phyloP scores from a whole-genome alignment of 768 basidiomycete genomes.

The Mycena galericulata region DNA sequence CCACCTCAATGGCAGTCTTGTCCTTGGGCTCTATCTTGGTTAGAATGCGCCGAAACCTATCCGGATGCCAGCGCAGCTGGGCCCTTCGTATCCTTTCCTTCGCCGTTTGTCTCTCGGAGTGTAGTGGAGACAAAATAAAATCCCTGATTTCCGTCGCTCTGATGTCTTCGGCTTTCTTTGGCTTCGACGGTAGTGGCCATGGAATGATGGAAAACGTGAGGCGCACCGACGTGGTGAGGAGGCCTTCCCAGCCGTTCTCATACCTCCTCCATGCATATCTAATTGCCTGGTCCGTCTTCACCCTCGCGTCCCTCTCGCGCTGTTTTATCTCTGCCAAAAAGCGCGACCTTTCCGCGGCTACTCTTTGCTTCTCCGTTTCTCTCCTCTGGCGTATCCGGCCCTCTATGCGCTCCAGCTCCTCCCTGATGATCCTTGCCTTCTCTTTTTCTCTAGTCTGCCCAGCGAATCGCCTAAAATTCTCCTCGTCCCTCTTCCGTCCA shows the following conservation, averaged over 20 bases:
- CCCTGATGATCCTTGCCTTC: slow-evolving; percentile 60
- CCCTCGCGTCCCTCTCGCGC: slow-evolving; percentile 57
- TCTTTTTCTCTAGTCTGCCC: slow-evolving; percentile 60
- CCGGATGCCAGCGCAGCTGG: slow-evolving; percentile 85
- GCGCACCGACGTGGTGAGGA: slow-evolving; percentile 59
- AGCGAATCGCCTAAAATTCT: slow-evolving; percentile 57
- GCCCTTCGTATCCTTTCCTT: slow-evolving; percentile 77
- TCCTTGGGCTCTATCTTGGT: slow-evolving; percentile 65
- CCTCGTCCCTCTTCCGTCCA: slow-evolving; percentile 66
- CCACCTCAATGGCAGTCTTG: slow-evolving; percentile 65
- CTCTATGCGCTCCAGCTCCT: slow-evolving; percentile 68
- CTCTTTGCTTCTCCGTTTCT: slow-evolving; percentile 60
- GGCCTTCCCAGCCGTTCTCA: slow-evolving; percentile 72
- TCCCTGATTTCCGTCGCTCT: slow-evolving; percentile 62
- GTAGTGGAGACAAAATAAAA: slow-evolving; percentile 75
- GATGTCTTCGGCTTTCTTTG: slow-evolving; percentile 62
- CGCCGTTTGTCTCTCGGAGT: slow-evolving; percentile 67
- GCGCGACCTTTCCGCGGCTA: slow-evolving; percentile 61
- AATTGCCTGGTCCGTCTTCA: slow-evolving; percentile 56
- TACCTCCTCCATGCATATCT: slow-evolving; percentile 72
- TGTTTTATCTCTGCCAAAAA: slow-evolving; percentile 53
- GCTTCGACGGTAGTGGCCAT: slow-evolving; percentile 70
- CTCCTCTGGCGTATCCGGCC: slow-evolving; percentile 61
- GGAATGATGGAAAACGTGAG: slow-evolving; percentile 75
- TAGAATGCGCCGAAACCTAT: slow-evolving; percentile 74